phyloP scores from a whole-genome alignment of 1,284 basidiomycete species.

The Tilletia indica region DNA sequence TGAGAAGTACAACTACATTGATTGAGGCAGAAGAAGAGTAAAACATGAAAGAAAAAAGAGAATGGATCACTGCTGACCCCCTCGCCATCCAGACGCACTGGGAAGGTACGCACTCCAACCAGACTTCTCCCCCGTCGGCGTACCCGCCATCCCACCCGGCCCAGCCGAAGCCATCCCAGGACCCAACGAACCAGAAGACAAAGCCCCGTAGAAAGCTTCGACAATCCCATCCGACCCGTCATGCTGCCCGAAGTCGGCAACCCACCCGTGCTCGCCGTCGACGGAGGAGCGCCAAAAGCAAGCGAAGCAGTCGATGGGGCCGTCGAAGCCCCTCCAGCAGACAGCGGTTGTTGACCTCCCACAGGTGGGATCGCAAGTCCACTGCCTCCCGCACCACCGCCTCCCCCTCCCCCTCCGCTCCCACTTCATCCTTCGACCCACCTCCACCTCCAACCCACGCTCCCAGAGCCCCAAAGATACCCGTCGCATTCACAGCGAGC shows the following conservation, averaged over 20 bases:
- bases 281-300: neutral
- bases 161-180: neutral
- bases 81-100: conserved; percentile 13
- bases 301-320: neutral
- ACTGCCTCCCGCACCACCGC: neutral
- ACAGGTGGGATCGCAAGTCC: conserved; percentile 7
- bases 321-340: neutral
- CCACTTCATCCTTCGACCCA: neutral
- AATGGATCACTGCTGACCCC: too few relatives aligned
- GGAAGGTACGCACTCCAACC: conserved; percentile 11
- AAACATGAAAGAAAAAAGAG: neutral
- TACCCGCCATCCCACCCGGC: too few relatives aligned
- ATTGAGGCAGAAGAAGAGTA: neutral
- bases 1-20: neutral
- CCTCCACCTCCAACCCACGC: neutral
- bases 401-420: neutral
- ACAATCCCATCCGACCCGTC: neutral
- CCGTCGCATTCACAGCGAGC: conserved; percentile 1
- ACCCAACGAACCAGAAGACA: neutral
- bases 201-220: conserved; percentile 7
- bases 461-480: neutral
- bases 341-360: neutral
- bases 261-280: neutral
- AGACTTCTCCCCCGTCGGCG: neutral
- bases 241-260: neutral